Base-by-base conservation (phyloP, 192 early-diverging fungal genomes). In the Funneliformis mosseae region DNA sequence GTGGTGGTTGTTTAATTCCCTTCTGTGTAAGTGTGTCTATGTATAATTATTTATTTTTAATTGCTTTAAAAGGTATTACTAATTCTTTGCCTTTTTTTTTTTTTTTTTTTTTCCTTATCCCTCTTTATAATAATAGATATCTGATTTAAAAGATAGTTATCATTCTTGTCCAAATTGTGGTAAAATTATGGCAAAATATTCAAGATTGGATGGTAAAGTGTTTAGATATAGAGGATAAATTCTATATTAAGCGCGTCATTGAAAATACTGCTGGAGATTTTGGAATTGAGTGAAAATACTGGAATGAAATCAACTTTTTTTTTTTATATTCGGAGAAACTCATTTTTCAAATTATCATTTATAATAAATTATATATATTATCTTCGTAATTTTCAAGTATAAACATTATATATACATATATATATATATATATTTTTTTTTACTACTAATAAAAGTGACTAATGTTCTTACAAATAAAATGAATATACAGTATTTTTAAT, bases 171-270 rank as follows among this genome's bases (percentile, higher is more conserved):
- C 78, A 41, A 46, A 66, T 55, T 79, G 78, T 33, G 39, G 9
- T 42, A 69, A 42, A 42, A 18, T 71, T n/a, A 79, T 79, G 78
- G 78, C 78, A 33, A 71, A 59, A 69, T 79, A 79, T 39, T 55
- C 48, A 38, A 66, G 78, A 61, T 60, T 79, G 28, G 41, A 79
- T n/a, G 78, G 78, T 71, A 60, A 27, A 4, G 45, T 42, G 9
- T 70, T 23, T 70, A 33, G 21, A 42, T 3, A 10, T 21, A 42
- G 68, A 43, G 68, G 41, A 25, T 70, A 70, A 70, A 0, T 70
- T 18, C 33, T 33, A 14, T 14, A n/a, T 69, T 69, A 18, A 39
- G 42, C 5, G 6, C 50, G 9, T 45, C 43, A 45, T 45, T 45
- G 43, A 9, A 45, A 45, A 45, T 45, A 45, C 5, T 10, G 43